Evolutionary conservation across 352 stramenopile species (phyloP), one percentile per base, ranked within the genome.

Genomic region (Globisporangium carolinianum): DNA sequence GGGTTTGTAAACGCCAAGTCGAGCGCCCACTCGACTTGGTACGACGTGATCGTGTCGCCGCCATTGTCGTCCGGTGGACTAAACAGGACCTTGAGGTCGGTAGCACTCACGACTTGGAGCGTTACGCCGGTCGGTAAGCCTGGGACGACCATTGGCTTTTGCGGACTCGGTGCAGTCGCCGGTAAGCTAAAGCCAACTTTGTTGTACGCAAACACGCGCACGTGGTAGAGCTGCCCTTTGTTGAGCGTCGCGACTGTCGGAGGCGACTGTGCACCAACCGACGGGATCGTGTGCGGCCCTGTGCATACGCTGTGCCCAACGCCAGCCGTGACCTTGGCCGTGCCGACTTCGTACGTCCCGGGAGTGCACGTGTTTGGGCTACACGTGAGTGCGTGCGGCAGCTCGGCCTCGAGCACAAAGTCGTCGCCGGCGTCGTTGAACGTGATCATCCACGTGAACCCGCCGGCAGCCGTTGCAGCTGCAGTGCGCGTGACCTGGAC

Each of bases 131-230:
- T 92, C 6, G 84, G 83, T 3, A 75, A 64, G 9, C 79, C 82
- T 4, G 76, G 77, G 3, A 93, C 84, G 36, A 92, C 75, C 72
- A 97, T 91, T 0, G 81, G 86, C 47, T 89, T 92, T 50, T 91
- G 76, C 1, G 78, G 71, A 51, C 66, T 76, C 1, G 68, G 58
- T 18, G 70, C 81, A 51, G 73, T 58, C 6, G 66, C 68, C 2
- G 90, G 86, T 11, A 86, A 55, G 11, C 91, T 87, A 60, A 95
- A 98, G 8, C 96, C 95, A n/a, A 97, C 61, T 41, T 84, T 76
- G 75, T 98, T 99, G 72, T 98, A 98, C 7, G 95, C 91, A 41
- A 91, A 96, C 18, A 98, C 91, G 6, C 94, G 89, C 18, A 91
- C 89, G 62, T 97, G 94, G 71, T 98, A 98, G n/a, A 89, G 66